Base-by-base conservation (phyloP, 2,329 filamentous ascomycete genomes). In the Dactylonectria macrodidyma region DNA sequence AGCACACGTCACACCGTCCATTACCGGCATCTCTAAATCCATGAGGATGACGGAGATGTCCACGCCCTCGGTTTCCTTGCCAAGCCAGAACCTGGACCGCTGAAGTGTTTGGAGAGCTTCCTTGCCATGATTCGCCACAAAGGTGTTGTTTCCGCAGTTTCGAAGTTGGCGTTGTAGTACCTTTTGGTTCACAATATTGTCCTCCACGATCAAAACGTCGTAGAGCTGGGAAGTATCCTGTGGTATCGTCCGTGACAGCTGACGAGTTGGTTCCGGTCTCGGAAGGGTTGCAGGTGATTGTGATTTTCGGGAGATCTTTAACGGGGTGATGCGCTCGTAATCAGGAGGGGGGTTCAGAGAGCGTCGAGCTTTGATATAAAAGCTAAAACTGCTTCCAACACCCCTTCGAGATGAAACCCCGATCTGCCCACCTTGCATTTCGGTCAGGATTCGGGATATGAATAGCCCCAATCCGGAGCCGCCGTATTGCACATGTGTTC, bases 11-110 rank as follows among this genome's bases (percentile, higher is more conserved):
- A 93, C 88, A 41, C 93, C 93, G 74, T 95, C 92, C 93, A 95
- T 95, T 50, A 94, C 87, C 1, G 93, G 93, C 93, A 95, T 95
- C 75, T 95, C 92, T 55, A 94, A 85, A 76, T 95, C 93, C 92
- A 95, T 94, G 6, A 95, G 80, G 12, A 95, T 90, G 52, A 94
- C 85, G 9, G 89, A 89, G 26, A 93, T 85, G 55, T 90, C 86
- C 9, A 85, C 80, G 2, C 85, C 85, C 14, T 83, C 80, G 16
- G 78, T 66, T 68, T 85, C 84, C 9, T 84, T 81, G 14, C 85
- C 85, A 24, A 78, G 76, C 89, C 89, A 90, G 76, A 88, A 90
- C 6, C 84, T 82, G 9, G 89, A 90, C 56, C 81, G 83, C 66
- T 86, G 82, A 38, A 92, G 76, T 51, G 86, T 84, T 56, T 91